These are phyloP conservation scores for Suillus discolor DNA, from an alignment of 768 basidiomycete genomes.

Conservation along the genomic window DNA sequence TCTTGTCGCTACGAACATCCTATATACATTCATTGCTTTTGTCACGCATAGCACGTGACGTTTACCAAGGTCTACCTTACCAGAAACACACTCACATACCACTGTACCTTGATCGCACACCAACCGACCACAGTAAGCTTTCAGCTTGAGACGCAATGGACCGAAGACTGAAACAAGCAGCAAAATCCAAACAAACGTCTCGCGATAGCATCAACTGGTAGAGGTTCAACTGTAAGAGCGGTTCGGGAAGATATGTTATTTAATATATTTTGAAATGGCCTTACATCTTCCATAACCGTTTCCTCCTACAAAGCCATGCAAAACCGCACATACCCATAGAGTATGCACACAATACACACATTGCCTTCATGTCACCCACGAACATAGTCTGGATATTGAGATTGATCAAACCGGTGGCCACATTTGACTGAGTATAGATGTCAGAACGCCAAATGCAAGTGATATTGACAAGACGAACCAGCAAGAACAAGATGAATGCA, in stretches of 20 bases:
- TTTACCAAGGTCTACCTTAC: neutral
- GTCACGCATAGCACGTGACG: too few relatives aligned
- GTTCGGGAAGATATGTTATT: neutral
- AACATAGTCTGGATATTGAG: slow-evolving; percentile 84
- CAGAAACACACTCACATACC: neutral
- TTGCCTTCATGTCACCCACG: slow-evolving; percentile 51
- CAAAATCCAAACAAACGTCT: neutral
- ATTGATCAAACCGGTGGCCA: slow-evolving; percentile 85
- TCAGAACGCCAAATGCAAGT: neutral
- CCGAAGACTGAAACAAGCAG: neutral
- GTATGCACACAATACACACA: slow-evolving; percentile 67
- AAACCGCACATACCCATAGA: slow-evolving; percentile 55
- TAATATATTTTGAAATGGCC: neutral
- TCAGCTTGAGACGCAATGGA: neutral
- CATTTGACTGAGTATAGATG: slow-evolving; percentile 65
- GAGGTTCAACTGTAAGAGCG: neutral
- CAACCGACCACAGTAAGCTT: neutral
- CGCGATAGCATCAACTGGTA: neutral
- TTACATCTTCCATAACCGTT: slow-evolving; percentile 36
- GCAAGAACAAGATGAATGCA: slow-evolving; percentile 75
- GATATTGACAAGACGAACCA: slow-evolving; percentile 52
- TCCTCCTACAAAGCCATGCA: slow-evolving; percentile 57
- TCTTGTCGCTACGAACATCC: too few relatives aligned
- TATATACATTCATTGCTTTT: too few relatives aligned
- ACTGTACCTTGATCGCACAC: neutral